Base-by-base conservation (phyloP, 2,329 filamentous ascomycete genomes). In the Aschersonia sp. region DNA sequence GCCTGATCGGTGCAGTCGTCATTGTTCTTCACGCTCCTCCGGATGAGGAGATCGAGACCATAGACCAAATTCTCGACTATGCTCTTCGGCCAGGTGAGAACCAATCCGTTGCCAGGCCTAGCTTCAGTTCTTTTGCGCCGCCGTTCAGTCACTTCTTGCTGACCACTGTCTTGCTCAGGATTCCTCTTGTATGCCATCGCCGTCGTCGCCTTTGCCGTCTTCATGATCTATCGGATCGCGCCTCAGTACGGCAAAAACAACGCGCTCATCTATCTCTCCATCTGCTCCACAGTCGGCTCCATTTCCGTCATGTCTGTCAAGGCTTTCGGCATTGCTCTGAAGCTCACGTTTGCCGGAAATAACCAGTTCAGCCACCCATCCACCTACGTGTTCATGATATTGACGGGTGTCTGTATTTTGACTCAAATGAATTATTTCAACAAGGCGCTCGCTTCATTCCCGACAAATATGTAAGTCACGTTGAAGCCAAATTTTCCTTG, bases 341-440 rank as follows among this genome's bases (percentile, higher is more conserved):
- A 98, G 69, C 80, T 98, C 60, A 97, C 90, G 0, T 79, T 98
- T 55, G 81, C 76, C 44, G 92, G 90, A 47, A 84, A 94, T 66
- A 98, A 98, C 67, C 92, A 98, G 65, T 96, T 98, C 65, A 80
- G 79, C 5, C 87, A 94, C 57, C 87, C 94, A 2, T 95, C 88
- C 45, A 98, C 94, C 50, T 98, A 98, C 58, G 89, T 96, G 53
- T 98, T 98, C 64, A 82, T 90, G 66, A 96, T 98, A 55, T 79
- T 97, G 54, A 92, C 89, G 0, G 74, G 76, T 4, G 87, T 96
- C 54, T 98, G 92, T 71, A 97, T 98, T 61, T 66, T 98, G 55
- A 96, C 89, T 7, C 92, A 98, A 72, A 97, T 98, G 92, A 98
- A 98, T 67, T 98, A 98, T 67, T 95, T 98, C 68, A 98, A 98